phyloP scores from a whole-genome alignment of 495 filamentous ascomycete species.

The Cercophora scortea region DNA sequence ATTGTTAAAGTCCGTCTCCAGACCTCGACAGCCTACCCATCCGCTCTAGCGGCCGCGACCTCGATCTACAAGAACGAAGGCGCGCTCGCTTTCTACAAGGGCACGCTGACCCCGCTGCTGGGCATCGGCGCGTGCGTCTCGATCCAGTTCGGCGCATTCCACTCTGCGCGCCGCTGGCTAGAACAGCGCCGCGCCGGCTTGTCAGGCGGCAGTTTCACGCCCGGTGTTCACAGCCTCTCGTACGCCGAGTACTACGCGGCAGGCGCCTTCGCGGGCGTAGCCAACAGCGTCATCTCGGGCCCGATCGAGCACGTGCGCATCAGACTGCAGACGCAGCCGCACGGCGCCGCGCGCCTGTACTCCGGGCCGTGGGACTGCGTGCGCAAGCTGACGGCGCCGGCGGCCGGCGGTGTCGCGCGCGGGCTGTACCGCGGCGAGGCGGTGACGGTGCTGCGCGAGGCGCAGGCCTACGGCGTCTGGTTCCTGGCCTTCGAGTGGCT shows the following conservation, averaged over 20 bases:
- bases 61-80: conserved; percentile 87
- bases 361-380: conserved; percentile 83
- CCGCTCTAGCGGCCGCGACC: conserved; percentile 68
- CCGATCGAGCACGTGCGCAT: conserved; percentile 98
- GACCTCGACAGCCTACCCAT: conserved; percentile 72
- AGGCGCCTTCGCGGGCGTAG: conserved; percentile 85
- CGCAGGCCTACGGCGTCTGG: conserved; percentile 92
- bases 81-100: conserved; percentile 91
- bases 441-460: conserved; percentile 82
- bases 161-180: conserved; percentile 78
- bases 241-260: conserved; percentile 85
- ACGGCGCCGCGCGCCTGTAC: conserved; percentile 71
- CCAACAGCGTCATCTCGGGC: conserved; percentile 79
- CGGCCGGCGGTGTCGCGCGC: conserved; percentile 53
- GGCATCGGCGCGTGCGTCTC: conserved; percentile 97
- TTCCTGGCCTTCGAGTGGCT: conserved; percentile 92
- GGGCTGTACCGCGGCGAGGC: conserved; percentile 82
- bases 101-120: conserved; percentile 89
- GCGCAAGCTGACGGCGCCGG: conserved; percentile 61
- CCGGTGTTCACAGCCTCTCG: conserved; percentile 36
- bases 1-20: conserved; percentile 98
- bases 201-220: conserved; percentile 7
- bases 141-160: conserved; percentile 96
- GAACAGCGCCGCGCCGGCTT: conserved; percentile 59
- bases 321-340: conserved; percentile 93